Evolutionary conservation across 345 rosid genomes (phyloP).

Genomic region (Aquilaria yunnanensis): DNA sequence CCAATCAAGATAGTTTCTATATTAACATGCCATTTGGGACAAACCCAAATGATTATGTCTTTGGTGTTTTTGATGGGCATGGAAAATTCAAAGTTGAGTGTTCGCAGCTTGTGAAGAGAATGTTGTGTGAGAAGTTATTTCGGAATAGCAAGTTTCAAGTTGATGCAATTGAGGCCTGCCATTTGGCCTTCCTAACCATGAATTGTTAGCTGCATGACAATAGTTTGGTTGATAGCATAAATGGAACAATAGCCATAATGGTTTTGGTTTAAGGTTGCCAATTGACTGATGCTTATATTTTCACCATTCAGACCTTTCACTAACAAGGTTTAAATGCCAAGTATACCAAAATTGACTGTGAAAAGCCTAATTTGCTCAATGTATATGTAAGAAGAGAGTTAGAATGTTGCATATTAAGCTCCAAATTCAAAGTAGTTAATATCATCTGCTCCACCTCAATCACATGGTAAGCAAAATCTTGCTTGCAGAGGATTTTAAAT

Average conservation of each 20-base stretch:
- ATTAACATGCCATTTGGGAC: conserved; percentile 89
- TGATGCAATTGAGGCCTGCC: conserved; percentile 77
- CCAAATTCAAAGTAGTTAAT: conserved; percentile 65
- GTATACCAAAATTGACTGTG: conserved; percentile 54
- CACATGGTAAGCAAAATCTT: conserved; percentile 51
- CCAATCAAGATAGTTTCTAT: conserved; percentile 95
- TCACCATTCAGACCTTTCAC: conserved; percentile 23
- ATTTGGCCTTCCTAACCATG: conserved; percentile 53
- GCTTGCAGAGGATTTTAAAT: conserved; percentile 60
- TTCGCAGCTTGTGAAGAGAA: conserved; percentile 78
- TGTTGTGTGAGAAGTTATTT: conserved; percentile 78
- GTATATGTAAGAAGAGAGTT: conserved; percentile 52
- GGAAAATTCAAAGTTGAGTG: conserved; percentile 91
- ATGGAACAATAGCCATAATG: conserved; percentile 90
- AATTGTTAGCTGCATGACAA: conserved; percentile 75
- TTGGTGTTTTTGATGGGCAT: conserved; percentile 97
- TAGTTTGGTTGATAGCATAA: conserved; percentile 79
- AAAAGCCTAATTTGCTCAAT: conserved; percentile 60
- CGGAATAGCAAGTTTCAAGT: conserved; percentile 47
- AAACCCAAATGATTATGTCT: conserved; percentile 61
- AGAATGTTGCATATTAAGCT: conserved; percentile 73
- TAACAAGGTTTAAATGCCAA: conserved; percentile 63
- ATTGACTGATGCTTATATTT: conserved; percentile 10
- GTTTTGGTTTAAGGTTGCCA: conserved; percentile 74
- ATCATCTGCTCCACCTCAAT: conserved; percentile 73